A percentile compares a stretch with the other conserved stretches of the same genome.
phyloP scores from a whole-genome alignment of 169 alveolate species.

The Plasmodium chabaudi region DNA sequence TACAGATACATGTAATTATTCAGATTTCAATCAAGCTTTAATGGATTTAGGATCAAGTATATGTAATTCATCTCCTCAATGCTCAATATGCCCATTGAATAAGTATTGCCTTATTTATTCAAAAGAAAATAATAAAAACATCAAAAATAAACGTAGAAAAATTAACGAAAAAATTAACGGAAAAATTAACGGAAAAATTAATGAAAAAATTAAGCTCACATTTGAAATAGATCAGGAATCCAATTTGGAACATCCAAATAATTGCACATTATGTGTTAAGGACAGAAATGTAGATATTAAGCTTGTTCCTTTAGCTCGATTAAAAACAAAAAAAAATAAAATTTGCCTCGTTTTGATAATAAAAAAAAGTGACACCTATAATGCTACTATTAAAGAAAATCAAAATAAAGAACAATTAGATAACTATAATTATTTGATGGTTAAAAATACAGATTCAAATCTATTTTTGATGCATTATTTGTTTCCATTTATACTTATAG shows the following conservation, averaged over 20 bases:
- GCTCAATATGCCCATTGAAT: conserved; percentile 76
- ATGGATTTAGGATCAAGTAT: conserved; percentile 82
- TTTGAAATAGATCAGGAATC: not conserved
- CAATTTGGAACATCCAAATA: conserved; percentile 24
- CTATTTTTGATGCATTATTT: conserved; percentile 66
- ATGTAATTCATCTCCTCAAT: conserved; percentile 77
- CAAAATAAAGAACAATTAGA: not conserved
- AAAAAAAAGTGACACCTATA: conserved; percentile 4
- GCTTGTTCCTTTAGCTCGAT: conserved; percentile 39
- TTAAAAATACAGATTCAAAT: conserved; percentile 57
- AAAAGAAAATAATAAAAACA: conserved; percentile 26
- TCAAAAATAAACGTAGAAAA: too few relatives aligned
- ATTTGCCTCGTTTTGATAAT: conserved; percentile 42
- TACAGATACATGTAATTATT: conserved; percentile 31
- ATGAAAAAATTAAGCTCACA: too few relatives aligned
- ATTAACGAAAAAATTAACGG: too few relatives aligned
- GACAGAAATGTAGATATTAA: conserved; percentile 66
- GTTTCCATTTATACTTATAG: conserved; percentile 65
- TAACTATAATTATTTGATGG: conserved; percentile 52
- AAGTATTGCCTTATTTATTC: conserved; percentile 62
- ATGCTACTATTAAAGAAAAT: not conserved
- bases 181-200: too few relatives aligned
- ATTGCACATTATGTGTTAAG: conserved; percentile 40
- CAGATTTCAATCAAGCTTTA: conserved; percentile 77
- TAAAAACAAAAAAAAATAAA: conserved; percentile 56